These are phyloP conservation scores for Phyllosticta capitalensis DNA, from an alignment of 2,329 filamentous ascomycete genomes.

Conservation along the genomic window DNA sequence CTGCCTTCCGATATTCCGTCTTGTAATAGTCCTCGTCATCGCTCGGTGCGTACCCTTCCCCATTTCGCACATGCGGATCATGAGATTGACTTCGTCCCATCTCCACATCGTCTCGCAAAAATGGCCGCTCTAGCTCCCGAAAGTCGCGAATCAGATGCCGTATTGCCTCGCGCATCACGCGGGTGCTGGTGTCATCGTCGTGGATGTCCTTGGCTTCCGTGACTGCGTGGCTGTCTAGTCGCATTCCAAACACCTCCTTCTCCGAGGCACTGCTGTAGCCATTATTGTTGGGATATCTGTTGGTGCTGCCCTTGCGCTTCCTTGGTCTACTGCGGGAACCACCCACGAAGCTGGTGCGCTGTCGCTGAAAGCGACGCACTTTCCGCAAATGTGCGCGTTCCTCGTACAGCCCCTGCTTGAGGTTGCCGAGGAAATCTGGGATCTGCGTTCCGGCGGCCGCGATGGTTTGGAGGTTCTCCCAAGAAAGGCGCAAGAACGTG, in stretches of 20 bases:
- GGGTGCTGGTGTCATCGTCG: constrained; percentile 26
- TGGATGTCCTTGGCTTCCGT: constrained; percentile 14
- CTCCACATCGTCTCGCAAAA: constrained; percentile 20
- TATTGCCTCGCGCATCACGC: constrained; percentile 27
- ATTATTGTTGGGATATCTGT: constrained; percentile 5
- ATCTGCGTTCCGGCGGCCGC: constrained; percentile 29
- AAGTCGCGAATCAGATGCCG: constrained; percentile 29
- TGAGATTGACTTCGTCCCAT: constrained; percentile 1
- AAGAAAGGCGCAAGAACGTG: constrained; percentile 34
- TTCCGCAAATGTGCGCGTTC: constrained; percentile 28
- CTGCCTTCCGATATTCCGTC: constrained; percentile 25
- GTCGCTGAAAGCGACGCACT: constrained; percentile 15
- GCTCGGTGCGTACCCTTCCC: constrained; percentile 16
- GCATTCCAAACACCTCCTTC: constrained; percentile 7
- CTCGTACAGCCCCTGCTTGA: constrained; percentile 33
- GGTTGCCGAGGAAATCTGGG: constrained; percentile 29
- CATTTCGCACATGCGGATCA: constrained; percentile 12
- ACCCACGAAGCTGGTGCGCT: constrained; percentile 4
- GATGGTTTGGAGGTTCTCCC: constrained; percentile 31
- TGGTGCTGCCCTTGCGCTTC: constrained; percentile 5
- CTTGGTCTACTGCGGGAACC: constrained; percentile 6
- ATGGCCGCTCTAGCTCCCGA: constrained; percentile 28
- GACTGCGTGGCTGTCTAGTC: constrained; percentile 15
- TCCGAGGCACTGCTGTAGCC: background rate
- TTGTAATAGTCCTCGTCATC: constrained; percentile 23